Conservation (phyloP, 441 rosid species). For the Gossypium schwendimanii region DNA sequence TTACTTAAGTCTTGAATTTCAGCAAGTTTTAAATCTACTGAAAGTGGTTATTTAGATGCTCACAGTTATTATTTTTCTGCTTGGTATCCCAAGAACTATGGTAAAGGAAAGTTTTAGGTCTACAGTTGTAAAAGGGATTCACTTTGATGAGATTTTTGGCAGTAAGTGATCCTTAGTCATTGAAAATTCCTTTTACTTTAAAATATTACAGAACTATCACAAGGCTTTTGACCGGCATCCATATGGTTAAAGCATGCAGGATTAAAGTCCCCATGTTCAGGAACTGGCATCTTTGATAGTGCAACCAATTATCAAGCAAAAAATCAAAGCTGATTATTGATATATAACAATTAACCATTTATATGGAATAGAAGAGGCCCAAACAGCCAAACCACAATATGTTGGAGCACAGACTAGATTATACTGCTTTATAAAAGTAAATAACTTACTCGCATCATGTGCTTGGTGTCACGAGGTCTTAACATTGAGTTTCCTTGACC, state of each 20-base stretch:
- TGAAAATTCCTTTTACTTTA: not conserved
- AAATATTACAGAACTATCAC: not conserved
- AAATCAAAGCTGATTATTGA: not conserved
- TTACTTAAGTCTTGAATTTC: not conserved
- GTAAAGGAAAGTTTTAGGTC: not conserved
- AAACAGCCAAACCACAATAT: not conserved
- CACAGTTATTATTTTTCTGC: not conserved
- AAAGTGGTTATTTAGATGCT: not conserved
- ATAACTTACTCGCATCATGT: slow-evolving; percentile 67
- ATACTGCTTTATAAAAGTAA: slow-evolving; percentile 3
- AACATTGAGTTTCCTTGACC: slow-evolving; percentile 66
- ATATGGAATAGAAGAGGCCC: not conserved
- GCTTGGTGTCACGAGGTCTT: slow-evolving; percentile 76
- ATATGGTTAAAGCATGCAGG: not conserved
- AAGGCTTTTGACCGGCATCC: not conserved
- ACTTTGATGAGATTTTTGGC: not conserved
- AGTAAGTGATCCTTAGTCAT: not conserved
- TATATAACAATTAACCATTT: not conserved
- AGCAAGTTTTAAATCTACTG: not conserved
- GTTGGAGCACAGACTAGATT: not conserved
- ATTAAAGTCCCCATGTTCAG: not conserved
- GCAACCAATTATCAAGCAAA: not conserved
- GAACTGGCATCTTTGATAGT: not conserved
- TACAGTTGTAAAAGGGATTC: not conserved
- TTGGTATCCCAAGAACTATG: not conserved